These are phyloP conservation scores for Chernovozyma aurita DNA, from an alignment of 1,139 yeast genomes.

Conservation along the genomic window DNA sequence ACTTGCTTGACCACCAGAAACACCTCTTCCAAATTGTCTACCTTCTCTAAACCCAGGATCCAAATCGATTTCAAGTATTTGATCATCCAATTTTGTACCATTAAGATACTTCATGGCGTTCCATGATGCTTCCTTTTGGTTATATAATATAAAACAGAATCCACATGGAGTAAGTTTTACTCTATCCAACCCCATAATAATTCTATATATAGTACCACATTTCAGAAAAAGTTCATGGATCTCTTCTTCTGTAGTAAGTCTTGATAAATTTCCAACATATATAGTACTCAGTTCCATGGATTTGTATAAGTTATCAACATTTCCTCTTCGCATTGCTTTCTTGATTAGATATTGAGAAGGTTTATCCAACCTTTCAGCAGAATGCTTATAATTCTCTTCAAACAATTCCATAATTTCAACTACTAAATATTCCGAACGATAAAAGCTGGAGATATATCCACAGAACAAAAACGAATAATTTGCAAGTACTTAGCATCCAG, in stretches of 20 bases:
- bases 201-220: constrained; percentile 71
- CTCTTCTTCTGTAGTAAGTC: constrained; percentile 91
- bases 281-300: constrained; percentile 68
- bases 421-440: not conserved
- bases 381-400: constrained; percentile 50
- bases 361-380: constrained; percentile 64
- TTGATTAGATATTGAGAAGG: constrained; percentile 74
- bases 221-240: constrained; percentile 78
- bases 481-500: not conserved
- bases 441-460: not conserved
- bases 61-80: constrained; percentile 73
- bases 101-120: constrained; percentile 78
- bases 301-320: constrained; percentile 56
- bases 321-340: constrained; percentile 59
- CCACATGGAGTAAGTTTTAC: constrained; percentile 92
- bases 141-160: constrained; percentile 84
- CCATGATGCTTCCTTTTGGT: constrained; percentile 62
- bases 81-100: constrained; percentile 78
- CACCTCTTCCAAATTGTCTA: constrained; percentile 90
- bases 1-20: constrained; percentile 76
- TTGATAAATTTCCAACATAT: constrained; percentile 80
- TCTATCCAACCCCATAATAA: constrained; percentile 91
- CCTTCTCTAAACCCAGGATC: constrained; percentile 96
- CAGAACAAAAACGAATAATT: not conserved
- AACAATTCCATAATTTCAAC: constrained; percentile 57